Base-by-base conservation (phyloP, 495 filamentous ascomycete genomes). In the Evansstolkia leycettana region DNA sequence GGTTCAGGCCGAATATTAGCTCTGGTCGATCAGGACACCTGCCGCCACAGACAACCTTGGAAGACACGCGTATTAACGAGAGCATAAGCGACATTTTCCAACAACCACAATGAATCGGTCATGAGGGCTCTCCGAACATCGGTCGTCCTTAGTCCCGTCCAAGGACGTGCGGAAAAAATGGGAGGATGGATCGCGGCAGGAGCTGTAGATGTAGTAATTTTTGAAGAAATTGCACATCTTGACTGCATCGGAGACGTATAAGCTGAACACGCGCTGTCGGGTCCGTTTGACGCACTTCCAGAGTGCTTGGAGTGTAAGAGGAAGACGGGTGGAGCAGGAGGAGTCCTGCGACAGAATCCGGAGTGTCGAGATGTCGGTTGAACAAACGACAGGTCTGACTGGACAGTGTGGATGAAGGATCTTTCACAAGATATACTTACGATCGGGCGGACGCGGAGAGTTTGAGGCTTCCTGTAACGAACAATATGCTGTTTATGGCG, bases 191-290 rank as follows among this genome's bases (percentile, higher is more conserved):
- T 82, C 73, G 26, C 65, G 57, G 46, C 81, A 86, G 14, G 67
- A 65, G 36, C 75, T 78, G 61, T 82, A 82, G 62, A 86, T 76
- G 56, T 82, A 82, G 51, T 75, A 83, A 55, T 80, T 82, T 46
- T 78, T 80, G 55, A 73, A 79, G 52, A 76, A 79, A 59, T 82
- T 72, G 67, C 81, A 86, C 81, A 86, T 86, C 40, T 51, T 69
- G 58, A 46, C 34, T 37, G 41, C 43, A 43, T 46, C 31, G 19
- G 20, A 23, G 5, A 9, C 4, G 4, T 23, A 5, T 5, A 9
- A 23, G 20, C 9, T 23, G 20, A 23, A 9, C 4, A 4, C 9
- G 9, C 4, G 9, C 5, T 23, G 9, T 4, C 4, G 4, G 20
- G 9, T 23, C 20, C 5, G 9, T 23, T 5, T 9, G 20, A 23